A percentile compares a stretch with the other conserved stretches of the same genome.
These are phyloP conservation scores for Tuber aestivum DNA, from an alignment of 495 filamentous ascomycete genomes.

Conservation along the genomic window DNA sequence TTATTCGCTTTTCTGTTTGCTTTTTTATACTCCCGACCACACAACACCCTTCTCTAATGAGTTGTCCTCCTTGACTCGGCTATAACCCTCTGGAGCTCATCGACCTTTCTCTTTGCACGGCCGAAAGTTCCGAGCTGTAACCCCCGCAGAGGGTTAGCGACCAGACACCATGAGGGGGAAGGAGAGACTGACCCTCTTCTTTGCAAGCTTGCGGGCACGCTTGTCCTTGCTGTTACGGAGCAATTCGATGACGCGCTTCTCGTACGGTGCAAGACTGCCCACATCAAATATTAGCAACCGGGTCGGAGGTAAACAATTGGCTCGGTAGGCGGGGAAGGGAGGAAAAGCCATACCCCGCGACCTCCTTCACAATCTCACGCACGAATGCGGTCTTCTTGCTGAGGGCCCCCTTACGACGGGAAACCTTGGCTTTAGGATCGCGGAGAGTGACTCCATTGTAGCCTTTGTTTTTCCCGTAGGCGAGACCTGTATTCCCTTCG, in stretches of 20 bases:
- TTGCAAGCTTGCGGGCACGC: slow-evolving; percentile 96
- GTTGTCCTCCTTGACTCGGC: slow-evolving; percentile 80
- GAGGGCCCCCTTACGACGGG: slow-evolving; percentile 81
- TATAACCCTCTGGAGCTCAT: slow-evolving; percentile 95
- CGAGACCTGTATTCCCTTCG: slow-evolving; percentile 52
- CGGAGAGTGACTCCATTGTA: slow-evolving; percentile 82
- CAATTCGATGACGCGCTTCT: slow-evolving; percentile 96
- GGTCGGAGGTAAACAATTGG: not conserved
- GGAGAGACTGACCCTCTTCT: slow-evolving; percentile 65
- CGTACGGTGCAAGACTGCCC: slow-evolving; percentile 78
- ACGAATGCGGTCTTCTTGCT: slow-evolving; percentile 93
- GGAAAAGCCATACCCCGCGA: slow-evolving; percentile 62
- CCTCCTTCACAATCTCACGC: slow-evolving; percentile 90
- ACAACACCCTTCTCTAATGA: slow-evolving; percentile 30
- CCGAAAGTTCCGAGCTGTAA: slow-evolving; percentile 85
- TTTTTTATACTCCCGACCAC: slow-evolving; percentile 29
- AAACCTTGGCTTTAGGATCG: slow-evolving; percentile 77
- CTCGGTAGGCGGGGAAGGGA: not conserved
- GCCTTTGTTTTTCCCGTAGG: slow-evolving; percentile 79
- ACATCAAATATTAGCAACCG: slow-evolving; percentile 8
- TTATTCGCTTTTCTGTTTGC: slow-evolving; percentile 23
- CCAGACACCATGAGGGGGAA: slow-evolving; percentile 7
- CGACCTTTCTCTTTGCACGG: slow-evolving; percentile 97
- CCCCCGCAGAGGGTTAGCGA: slow-evolving; percentile 19
- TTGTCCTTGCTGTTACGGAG: slow-evolving; percentile 99